Evolutionary conservation across 768 basidiomycete genomes (phyloP), one percentile per base, ranked within the genome.

Genomic region (Rhizopogon rudus): DNA sequence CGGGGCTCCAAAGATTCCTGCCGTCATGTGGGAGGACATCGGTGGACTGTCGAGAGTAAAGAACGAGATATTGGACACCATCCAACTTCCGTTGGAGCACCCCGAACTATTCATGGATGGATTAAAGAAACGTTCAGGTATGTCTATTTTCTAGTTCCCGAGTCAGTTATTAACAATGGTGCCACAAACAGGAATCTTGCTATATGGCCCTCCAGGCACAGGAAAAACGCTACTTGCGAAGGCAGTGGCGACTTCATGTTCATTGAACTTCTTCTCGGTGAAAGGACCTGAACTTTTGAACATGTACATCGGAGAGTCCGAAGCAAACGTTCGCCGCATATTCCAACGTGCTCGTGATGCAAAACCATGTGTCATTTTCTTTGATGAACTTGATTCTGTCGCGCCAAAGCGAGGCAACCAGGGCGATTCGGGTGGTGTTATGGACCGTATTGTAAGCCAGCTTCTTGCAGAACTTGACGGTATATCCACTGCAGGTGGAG

Each of bases 291-390:
- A 98, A 65, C 73, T 98, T 39, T 81, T 97, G 50, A 96, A 96
- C 72, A 98, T 98, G 95, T 98, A 96, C 71, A 96, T 98, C 63
- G 95, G 95, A 56, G 95, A 97, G 71, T 95, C 93, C 10, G 95
- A 98, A 70, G 97, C 98, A 57, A 99, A 98, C 70, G 95, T 99
- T 40, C 83, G 97, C 13, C 78, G 87, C 14, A 85, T 98, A 1
- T 98, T 98, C 69, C 91, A 95, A 66, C 82, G 84, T 12, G 95
- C 95, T 28, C 75, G 91, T 51, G 93, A 95, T 72, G 95, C 95
- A 1, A 85, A 84, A 52, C 95, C 95, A 7, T 98, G 95, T 69
- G 88, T 97, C 44, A 90, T 98, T 48, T 98, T 98, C 70, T 97
- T 98, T 70, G 95, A 98, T 69, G 95, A 98, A 69, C 77, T 98